Evolutionary conservation across 2,329 filamentous ascomycete species (phyloP), one percentile per base, ranked within the genome.

Genomic region (Aspergillus tubingensis): DNA sequence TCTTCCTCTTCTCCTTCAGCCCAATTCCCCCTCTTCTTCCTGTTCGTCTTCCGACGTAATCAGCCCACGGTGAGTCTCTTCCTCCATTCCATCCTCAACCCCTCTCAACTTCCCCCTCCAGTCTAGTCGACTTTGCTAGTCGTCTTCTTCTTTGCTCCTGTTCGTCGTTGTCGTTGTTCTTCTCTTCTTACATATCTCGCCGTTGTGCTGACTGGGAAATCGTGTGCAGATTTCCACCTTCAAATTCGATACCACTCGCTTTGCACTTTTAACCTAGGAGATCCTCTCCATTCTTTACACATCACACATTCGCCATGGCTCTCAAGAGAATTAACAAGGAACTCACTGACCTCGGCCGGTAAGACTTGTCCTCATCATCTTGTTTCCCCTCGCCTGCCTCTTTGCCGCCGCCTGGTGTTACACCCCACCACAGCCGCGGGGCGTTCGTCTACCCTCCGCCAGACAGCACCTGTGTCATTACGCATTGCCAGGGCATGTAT

Each of bases 281-380:
- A 55, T 62, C 41, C 53, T 52, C 54, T 49, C 49, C 43, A 39
- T 41, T 60, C 57, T 54, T 52, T 57, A 53, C 50, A 62, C 53
- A 58, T 59, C 64, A 65, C 62, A 65, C 50, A 63, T 58, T 71
- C 71, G 68, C 68, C 61, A 82, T 82, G 80, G 80, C 80, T 75
- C 77, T 82, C 62, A 82, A 82, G 79, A 75, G 80, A 71, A 82
- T 82, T 75, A 81, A 82, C 76, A 82, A 82, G 74, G 80, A 82
- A 79, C 79, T 82, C 70, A 77, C 78, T 76, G 80, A 82, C 67
- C 77, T 82, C 65, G 80, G 79, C 70, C 80, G 80, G 80, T 82
- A 77, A 75, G 79, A 69, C 47, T 44, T 54, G 52, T 43, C 54
- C 56, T 61, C 59, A 55, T 59, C 56, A 19, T 43, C 25, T 54